Conservation (phyloP, 2,329 filamentous ascomycete species). For the Talaromyces verruculosus region DNA sequence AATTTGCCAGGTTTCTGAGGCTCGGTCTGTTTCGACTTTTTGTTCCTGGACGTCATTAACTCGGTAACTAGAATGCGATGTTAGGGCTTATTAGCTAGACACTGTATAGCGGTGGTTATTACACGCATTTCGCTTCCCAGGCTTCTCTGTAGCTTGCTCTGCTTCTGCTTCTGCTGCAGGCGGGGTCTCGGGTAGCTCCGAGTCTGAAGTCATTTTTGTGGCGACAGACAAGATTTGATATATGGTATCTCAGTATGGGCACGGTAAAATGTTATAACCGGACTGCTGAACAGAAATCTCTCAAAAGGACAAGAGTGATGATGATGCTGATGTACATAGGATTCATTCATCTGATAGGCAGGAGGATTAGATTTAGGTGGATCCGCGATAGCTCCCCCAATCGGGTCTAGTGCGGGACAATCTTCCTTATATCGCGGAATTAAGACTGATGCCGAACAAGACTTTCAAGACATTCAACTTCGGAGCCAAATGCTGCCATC, state of each 20-base stretch:
- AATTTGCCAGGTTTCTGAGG: slow-evolving; percentile 23
- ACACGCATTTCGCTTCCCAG: slow-evolving; percentile 42
- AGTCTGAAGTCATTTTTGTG: slow-evolving; percentile 12
- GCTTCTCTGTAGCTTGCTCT: slow-evolving; percentile 20
- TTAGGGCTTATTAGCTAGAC: background rate
- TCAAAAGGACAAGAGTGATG: background rate
- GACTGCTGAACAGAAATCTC: background rate
- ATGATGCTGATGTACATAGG: background rate
- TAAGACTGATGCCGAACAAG: background rate
- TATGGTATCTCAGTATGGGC: background rate
- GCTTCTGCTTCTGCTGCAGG: slow-evolving; percentile 8
- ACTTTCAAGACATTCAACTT: background rate
- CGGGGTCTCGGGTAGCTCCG: slow-evolving; percentile 20
- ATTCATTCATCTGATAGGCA: background rate
- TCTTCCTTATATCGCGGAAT: background rate
- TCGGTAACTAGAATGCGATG: slow-evolving; percentile 47
- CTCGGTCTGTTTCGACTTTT: slow-evolving; percentile 34
- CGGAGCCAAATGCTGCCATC: slow-evolving; percentile 1
- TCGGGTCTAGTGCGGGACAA: slow-evolving; percentile 36
- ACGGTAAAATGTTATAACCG: background rate
- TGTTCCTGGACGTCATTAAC: slow-evolving; percentile 55
- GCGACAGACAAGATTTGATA: background rate
- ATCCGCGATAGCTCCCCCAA: slow-evolving; percentile 22
- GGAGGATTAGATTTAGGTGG: background rate
- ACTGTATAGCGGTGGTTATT: slow-evolving; percentile 21